A percentile compares a stretch with the other conserved stretches of the same genome.
Conservation (phyloP, 768 basidiomycete genomes). For the Termitomyces bulborhizus region DNA sequence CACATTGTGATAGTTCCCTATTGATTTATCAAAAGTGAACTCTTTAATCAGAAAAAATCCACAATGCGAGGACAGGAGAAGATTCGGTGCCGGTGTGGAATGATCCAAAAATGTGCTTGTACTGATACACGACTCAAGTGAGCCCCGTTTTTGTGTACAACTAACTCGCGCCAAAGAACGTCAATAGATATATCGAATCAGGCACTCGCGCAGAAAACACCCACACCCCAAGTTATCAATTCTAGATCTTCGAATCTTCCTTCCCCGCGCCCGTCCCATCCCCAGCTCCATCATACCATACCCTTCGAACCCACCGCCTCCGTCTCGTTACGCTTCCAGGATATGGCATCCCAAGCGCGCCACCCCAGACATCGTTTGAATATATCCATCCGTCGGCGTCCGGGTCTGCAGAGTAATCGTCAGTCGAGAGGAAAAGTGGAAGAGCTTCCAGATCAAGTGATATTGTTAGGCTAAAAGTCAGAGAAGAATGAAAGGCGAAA, state of each 20-base stretch:
- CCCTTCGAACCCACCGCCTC: slow-evolving; percentile 63
- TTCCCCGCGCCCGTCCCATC: not conserved
- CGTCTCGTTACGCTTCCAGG: slow-evolving; percentile 52
- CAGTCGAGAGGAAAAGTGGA: not conserved
- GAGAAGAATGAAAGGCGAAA: no score
- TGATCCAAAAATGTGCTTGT: no score
- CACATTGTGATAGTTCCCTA: no score
- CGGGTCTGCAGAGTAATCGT: not conserved
- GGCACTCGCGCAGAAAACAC: not conserved
- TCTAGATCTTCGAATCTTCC: not conserved
- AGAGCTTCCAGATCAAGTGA: no score
- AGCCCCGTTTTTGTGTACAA: no score
- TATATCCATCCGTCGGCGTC: slow-evolving; percentile 73
- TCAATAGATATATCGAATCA: not conserved
- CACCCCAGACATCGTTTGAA: slow-evolving; percentile 70
- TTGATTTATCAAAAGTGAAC: no score
- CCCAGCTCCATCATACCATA: slow-evolving; percentile 42
- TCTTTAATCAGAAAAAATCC: no score
- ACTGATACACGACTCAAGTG: no score
- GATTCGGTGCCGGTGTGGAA: no score
- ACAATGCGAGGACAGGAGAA: no score
- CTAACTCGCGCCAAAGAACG: no score
- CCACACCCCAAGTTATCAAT: not conserved
- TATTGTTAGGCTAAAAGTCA: no score
- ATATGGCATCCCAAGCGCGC: slow-evolving; percentile 36